These are phyloP conservation scores for Rhodotorula sp. DNA, from an alignment of 1,284 basidiomycete genomes.

Conservation along the genomic window DNA sequence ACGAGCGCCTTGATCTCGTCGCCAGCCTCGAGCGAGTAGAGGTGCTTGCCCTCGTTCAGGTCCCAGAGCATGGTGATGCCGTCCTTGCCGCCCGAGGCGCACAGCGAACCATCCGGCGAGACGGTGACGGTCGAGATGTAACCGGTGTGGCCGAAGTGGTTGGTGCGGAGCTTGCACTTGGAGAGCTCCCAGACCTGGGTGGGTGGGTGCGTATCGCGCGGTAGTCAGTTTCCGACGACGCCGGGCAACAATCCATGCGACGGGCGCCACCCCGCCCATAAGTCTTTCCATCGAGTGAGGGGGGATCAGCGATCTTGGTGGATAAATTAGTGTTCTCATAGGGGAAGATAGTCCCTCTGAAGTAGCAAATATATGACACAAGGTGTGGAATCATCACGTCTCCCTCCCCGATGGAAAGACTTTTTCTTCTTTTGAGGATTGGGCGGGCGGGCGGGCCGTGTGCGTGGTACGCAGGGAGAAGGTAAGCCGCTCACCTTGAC, in stretches of 20 bases:
- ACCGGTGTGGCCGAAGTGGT: conserved; percentile 99
- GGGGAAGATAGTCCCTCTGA: conserved; percentile 64
- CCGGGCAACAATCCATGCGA: too few species aligned
- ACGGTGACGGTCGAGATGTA: conserved; percentile 99
- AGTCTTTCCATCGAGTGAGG: too few species aligned
- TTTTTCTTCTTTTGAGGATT: background rate
- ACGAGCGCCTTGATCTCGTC: conserved; percentile 99
- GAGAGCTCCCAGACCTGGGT: conserved; percentile 96
- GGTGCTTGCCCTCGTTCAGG: conserved; percentile 99
- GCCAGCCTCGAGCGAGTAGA: conserved; percentile 98
- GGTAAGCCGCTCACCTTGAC: conserved; percentile 76
- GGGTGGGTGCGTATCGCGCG: background rate
- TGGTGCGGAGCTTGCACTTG: conserved; percentile 99
- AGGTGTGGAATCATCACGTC: conserved; percentile 53
- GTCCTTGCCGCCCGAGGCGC: conserved; percentile 98
- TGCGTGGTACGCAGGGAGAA: conserved; percentile 12
- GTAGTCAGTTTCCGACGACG: background rate
- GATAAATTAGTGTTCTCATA: conserved; percentile 63
- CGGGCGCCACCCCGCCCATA: too few species aligned
- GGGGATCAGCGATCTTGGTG: conserved; percentile 73
- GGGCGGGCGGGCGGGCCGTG: background rate
- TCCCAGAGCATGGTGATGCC: conserved; percentile 99
- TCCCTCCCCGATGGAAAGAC: too few species aligned
- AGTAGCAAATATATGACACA: conserved; percentile 71
- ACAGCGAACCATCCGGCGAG: conserved; percentile 97